Evolutionary conservation across 257 asterid species (phyloP), one percentile per base, ranked within the genome.

Genomic region (Fraxinus excelsior): DNA sequence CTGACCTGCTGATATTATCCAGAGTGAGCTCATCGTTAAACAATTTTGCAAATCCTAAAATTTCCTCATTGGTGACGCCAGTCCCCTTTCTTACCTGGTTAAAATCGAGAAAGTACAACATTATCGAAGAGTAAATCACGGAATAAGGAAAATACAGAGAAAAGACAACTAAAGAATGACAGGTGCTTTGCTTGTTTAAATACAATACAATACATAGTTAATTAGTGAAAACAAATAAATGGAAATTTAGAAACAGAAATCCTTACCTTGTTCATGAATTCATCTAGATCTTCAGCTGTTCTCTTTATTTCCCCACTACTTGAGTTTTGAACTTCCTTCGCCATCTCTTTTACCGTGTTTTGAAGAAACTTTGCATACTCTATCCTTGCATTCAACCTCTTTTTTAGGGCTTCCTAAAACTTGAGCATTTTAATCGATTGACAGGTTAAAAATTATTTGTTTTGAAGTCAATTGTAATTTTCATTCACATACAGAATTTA

Each of bases 201-300:
- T 70, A 34, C 62, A 64, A 25, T 14, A 28, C 29, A 74, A 29
- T 23, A 70, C 32, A 23, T 25, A 25, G 21, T 68, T 25, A 21
- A 21, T 25, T 42, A 73, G 1, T 32, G 34, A 0, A 70, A 46
- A 34, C 70, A 25, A 44, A 60, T 14, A 66, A 42, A 73, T 46
- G 4, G 5, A 3, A 46, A 66, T 74, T 32, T 32, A 32, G 37
- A 32, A 32, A 32, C 37, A 32, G 37, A 32, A 32, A 32, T 75
- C 67, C 91, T 84, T 74, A 91, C 98, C 90, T 83, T 93, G 88
- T 80, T 87, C 88, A 95, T 85, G 81, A 95, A 93, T 70, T 85
- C 92, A 90, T 95, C 97, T 80, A 93, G 97, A 91, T 95, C 99
- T 85, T 90, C 97, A 29, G 98, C 99, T 49, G 99, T 95, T 86